Evolutionary conservation across 108 stramenopile species (phyloP), one percentile per base, ranked within the genome.

Genomic region (Ochromonas danica): DNA sequence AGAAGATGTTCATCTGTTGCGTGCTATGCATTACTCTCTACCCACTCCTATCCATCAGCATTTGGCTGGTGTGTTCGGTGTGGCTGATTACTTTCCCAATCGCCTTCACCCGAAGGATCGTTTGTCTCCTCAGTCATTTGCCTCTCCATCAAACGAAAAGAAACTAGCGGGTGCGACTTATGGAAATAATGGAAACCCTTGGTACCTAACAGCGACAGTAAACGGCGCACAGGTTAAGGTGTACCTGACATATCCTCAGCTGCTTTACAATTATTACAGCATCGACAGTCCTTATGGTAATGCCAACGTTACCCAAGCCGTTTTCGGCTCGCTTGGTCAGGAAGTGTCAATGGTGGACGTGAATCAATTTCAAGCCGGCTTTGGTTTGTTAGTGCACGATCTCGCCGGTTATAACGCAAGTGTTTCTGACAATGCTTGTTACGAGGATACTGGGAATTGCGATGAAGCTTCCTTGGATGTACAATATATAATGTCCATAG

Each of bases 1-100:
- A 10, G 22, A 57, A 10, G 51, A 57, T 22, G 17, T 17, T 17
- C 17, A 17, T 10, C 17, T 57, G 51, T 10, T 22, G 10, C 51
- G 51, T 22, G 51, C 51, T 22, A 17, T 57, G 51, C 22, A 10
- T 10, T 22, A 57, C 51, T 17, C 10, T 10, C 22, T 57, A 22
- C 51, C 51, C 22, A 22, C 51, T 57, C 51, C 51, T 22, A 17
- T 57, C 17, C 17, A 10, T 17, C 51, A 10, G 10, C 51, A 57
- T 57, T 17, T 22, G 51, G 51, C 51, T 57, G 51, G 51, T 57
- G 51, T 57, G 51, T 57, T 57, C 51, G 51, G 51, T 57, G 51
- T 57, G 17, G 10, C 51, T 10, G 51, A 57, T 22, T 57, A 57
- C 22, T 57, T 57, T 22, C 17, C 22, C 22, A 22, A 57, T 22